Percentiles rank a stretch among this genome's conserved stretches.
Conservation (phyloP, 2,329 filamentous ascomycete species). For the Westerdykella aurantiaca region DNA sequence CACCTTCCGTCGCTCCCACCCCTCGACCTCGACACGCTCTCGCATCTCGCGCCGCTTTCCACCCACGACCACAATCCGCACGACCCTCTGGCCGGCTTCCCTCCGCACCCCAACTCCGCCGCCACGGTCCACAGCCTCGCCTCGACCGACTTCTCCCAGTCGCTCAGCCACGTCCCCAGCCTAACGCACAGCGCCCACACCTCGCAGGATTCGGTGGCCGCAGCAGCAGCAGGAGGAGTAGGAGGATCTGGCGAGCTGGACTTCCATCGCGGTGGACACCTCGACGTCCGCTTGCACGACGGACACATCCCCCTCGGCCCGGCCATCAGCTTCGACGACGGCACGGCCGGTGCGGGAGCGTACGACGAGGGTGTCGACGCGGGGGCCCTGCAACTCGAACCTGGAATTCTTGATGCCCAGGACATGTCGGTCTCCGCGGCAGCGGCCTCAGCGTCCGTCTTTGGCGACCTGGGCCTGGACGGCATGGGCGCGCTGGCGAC, state of each 20-base stretch:
- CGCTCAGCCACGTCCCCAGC: conserved; percentile 6
- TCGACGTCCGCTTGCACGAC: conserved; percentile 28
- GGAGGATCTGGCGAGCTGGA: conserved; percentile 33
- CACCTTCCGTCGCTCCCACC: conserved; percentile 3
- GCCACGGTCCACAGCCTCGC: conserved; percentile 15
- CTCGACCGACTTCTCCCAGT: conserved; percentile 22
- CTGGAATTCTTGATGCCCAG: neutral
- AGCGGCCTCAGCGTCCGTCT: neutral
- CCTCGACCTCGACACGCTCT: conserved; percentile 16
- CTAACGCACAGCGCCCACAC: conserved; percentile 4
- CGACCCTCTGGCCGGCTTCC: conserved; percentile 16
- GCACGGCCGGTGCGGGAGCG: conserved; percentile 10
- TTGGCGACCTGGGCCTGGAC: conserved; percentile 11
- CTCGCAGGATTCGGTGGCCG: conserved; percentile 9
- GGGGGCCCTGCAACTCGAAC: neutral
- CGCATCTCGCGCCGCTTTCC: conserved; percentile 9
- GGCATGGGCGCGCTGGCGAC: conserved; percentile 4
- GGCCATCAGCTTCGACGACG: conserved; percentile 19
- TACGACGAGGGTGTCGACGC: neutral
- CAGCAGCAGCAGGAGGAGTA: too few species aligned
- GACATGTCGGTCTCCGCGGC: too few species aligned
- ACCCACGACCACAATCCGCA: neutral
- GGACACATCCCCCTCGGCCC: conserved; percentile 31
- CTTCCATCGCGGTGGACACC: conserved; percentile 25
- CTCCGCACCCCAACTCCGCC: conserved; percentile 16